phyloP scores from a whole-genome alignment of 1,284 basidiomycete genomes.

The Kwoniella shivajii region DNA sequence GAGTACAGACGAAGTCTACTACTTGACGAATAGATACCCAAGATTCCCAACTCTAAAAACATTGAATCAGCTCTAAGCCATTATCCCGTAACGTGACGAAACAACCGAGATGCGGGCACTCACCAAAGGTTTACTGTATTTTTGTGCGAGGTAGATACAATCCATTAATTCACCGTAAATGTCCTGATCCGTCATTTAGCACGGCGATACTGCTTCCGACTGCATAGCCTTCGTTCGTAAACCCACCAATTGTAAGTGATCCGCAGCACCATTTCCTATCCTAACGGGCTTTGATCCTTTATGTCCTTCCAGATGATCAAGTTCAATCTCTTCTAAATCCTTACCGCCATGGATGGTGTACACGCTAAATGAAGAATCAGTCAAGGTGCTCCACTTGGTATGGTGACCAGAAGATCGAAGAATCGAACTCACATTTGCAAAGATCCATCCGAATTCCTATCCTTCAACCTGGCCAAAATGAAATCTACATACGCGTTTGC shows the following conservation, averaged over 20 bases:
- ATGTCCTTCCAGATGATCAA: constrained; percentile 81
- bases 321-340: constrained; percentile 77
- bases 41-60: constrained; percentile 65
- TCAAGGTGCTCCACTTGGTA: too few relatives aligned
- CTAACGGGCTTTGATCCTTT: constrained; percentile 66
- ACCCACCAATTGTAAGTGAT: constrained; percentile 80
- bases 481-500: constrained; percentile 75
- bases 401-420: too few relatives aligned
- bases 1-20: constrained; percentile 53
- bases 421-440: constrained; percentile 82
- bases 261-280: constrained; percentile 85
- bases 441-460: constrained; percentile 82
- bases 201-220: background rate
- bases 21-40: constrained; percentile 60
- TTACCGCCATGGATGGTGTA: constrained; percentile 62
- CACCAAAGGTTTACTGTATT: constrained; percentile 62
- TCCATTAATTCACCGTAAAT: constrained; percentile 90
- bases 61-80: background rate
- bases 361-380: constrained; percentile 29
- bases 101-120: too few relatives aligned
- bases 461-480: constrained; percentile 75
- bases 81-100: too few relatives aligned
- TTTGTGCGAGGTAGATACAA: constrained; percentile 91
- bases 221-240: background rate
- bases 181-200: constrained; percentile 60